These are phyloP conservation scores for Pisolithus sp. DNA, from an alignment of 768 basidiomycete genomes.

Conservation along the genomic window DNA sequence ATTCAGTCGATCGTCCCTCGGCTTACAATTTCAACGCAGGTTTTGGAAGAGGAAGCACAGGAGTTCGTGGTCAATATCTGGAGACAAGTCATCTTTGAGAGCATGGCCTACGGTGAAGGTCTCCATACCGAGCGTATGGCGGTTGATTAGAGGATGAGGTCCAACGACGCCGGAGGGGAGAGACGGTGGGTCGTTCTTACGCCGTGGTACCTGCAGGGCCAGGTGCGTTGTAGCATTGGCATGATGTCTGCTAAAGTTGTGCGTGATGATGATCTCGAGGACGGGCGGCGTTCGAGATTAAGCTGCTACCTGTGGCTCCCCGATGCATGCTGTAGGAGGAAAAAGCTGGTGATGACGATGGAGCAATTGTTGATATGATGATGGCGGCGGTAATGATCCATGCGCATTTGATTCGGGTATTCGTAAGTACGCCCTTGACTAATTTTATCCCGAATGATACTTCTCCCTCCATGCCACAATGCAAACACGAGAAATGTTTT, in stretches of 20 bases:
- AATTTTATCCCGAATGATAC: conserved; percentile 38
- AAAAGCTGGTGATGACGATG: conserved; percentile 5
- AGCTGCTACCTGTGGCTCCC: conserved; percentile 8
- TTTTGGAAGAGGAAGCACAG: conserved; percentile 85
- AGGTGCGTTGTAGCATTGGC: conserved; percentile 60
- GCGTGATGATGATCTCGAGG: conserved; percentile 17
- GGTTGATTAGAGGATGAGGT: conserved; percentile 47
- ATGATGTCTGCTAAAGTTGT: conserved; percentile 29
- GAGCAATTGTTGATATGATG: conserved; percentile 9
- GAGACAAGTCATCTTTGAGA: conserved; percentile 93
- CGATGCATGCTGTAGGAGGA: conserved; percentile 14
- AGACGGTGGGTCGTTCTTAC: conserved; percentile 8
- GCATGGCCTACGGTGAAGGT: conserved; percentile 87
- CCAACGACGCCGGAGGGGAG: conserved; percentile 7
- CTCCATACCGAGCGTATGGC: conserved; percentile 80
- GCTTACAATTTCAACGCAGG: conserved; percentile 38
- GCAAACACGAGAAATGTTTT: conserved; percentile 7
- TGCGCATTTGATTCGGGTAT: conserved; percentile 9
- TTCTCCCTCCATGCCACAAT: conserved; percentile 9
- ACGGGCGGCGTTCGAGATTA: conserved; percentile 14
- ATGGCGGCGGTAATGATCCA: conserved; percentile 4
- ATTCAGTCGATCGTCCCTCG: background rate
- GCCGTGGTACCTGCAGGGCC: conserved; percentile 30
- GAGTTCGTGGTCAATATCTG: conserved; percentile 76
- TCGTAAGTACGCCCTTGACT: conserved; percentile 56